Percentiles rank a stretch among this genome's conserved stretches.
These are phyloP conservation scores for Euphorbia peplus DNA, from an alignment of 345 rosid species.

Conservation along the genomic window DNA sequence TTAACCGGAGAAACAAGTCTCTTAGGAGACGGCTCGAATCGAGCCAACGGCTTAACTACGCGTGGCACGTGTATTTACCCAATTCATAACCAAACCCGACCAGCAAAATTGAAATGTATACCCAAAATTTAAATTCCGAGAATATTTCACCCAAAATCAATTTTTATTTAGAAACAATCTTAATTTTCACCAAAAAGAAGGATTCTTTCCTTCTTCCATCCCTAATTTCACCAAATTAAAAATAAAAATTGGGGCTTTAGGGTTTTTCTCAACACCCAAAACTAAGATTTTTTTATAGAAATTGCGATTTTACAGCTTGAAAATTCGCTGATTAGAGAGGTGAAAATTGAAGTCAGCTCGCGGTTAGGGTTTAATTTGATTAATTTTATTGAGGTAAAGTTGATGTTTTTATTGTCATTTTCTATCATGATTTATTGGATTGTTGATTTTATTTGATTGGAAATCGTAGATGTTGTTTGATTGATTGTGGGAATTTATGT, in stretches of 20 bases:
- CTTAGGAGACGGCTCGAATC: neutral
- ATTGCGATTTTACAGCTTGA: no score
- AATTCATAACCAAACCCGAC: constrained; percentile 26
- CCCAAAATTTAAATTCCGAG: neutral
- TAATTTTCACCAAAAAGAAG: constrained; percentile 28
- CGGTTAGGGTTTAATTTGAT: constrained; percentile 37
- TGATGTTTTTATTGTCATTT: constrained; percentile 4
- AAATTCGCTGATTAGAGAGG: no score
- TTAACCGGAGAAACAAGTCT: constrained; percentile 18
- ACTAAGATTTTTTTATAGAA: no score
- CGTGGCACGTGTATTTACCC: constrained; percentile 31
- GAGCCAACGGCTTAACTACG: constrained; percentile 19
- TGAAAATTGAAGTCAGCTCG: constrained; percentile 6
- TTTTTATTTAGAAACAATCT: constrained; percentile 5
- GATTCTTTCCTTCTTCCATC: constrained; percentile 9
- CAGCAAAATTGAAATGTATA: constrained; percentile 22
- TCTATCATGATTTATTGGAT: neutral
- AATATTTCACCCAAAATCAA: neutral
- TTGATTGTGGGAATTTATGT: constrained; percentile 20
- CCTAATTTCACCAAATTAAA: no score
- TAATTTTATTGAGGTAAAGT: constrained; percentile 28
- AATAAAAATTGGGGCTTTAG: no score
- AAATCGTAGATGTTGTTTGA: constrained; percentile 6
- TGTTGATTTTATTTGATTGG: constrained; percentile 9
- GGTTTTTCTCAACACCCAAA: constrained; percentile 8